A percentile compares a stretch with the other conserved stretches of the same genome.
Evolutionary conservation across 208 protist genomes (phyloP).

Genomic region (Kentomonas sorsogonicus): DNA sequence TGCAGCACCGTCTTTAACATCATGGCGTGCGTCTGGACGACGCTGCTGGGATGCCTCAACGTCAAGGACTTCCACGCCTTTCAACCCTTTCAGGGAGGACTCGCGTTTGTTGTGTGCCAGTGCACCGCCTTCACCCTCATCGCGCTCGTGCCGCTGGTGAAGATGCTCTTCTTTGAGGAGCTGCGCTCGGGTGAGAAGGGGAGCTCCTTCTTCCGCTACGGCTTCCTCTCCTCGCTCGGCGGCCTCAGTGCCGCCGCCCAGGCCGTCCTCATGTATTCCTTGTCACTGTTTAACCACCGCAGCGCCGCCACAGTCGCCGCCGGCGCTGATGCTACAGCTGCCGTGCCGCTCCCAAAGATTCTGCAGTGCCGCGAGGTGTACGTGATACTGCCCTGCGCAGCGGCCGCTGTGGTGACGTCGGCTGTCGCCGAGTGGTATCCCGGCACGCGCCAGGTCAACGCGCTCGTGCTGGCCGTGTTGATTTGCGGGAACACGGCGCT

Average conservation of each 20-base stretch:
- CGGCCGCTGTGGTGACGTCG: constrained; percentile 28
- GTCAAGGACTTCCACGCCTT: constrained; percentile 45
- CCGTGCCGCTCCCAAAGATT: neutral
- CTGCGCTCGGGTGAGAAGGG: constrained; percentile 4
- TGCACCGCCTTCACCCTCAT: constrained; percentile 39
- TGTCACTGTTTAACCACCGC: constrained; percentile 50
- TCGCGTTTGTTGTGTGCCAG: constrained; percentile 65
- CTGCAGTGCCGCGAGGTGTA: too few relatives aligned
- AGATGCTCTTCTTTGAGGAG: constrained; percentile 27
- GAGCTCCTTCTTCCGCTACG: neutral
- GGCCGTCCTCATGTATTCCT: constrained; percentile 45
- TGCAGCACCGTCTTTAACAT: constrained; percentile 32
- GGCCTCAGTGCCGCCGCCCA: constrained; percentile 30
- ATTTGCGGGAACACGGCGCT: constrained; percentile 17
- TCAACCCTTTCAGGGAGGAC: constrained; percentile 62
- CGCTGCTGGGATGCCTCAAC: constrained; percentile 34
- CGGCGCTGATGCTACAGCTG: neutral
- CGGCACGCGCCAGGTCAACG: constrained; percentile 20
- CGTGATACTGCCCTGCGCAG: constrained; percentile 36
- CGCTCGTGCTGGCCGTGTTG: constrained; percentile 22
- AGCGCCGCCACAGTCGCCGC: neutral
- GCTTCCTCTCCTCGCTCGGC: constrained; percentile 40
- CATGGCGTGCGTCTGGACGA: constrained; percentile 22
- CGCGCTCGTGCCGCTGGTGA: constrained; percentile 22
- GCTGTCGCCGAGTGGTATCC: constrained; percentile 37